A percentile compares a stretch with the other conserved stretches of the same genome.
phyloP scores from a whole-genome alignment of 306 rosid genomes.

The Trifolium subterraneum region DNA sequence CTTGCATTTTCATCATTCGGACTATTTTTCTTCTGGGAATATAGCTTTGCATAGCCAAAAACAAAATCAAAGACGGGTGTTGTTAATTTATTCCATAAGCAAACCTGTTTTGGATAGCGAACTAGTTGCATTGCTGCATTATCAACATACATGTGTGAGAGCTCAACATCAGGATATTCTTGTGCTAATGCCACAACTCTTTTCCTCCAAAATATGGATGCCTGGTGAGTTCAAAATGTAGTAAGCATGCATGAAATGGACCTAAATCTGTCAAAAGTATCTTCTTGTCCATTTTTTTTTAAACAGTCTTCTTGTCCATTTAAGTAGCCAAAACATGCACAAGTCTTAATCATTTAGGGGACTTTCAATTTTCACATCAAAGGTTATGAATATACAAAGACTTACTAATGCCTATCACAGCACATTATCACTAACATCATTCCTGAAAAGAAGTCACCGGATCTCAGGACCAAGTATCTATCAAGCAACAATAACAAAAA shows the following conservation, averaged over 20 bases:
- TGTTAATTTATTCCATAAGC: slow-evolving; percentile 36
- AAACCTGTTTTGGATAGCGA: slow-evolving; percentile 93
- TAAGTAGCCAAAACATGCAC: slow-evolving; percentile 21
- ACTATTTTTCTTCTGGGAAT: slow-evolving; percentile 18
- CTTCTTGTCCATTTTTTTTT: slow-evolving; percentile 26
- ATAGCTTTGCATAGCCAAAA: slow-evolving; percentile 19
- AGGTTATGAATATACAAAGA: slow-evolving; percentile 1
- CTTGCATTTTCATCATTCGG: slow-evolving; percentile 28
- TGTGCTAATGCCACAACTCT: slow-evolving; percentile 66
- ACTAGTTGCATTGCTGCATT: slow-evolving; percentile 94
- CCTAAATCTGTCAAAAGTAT: slow-evolving; percentile 27
- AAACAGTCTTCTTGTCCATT: slow-evolving; percentile 27
- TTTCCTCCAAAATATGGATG: slow-evolving; percentile 91
- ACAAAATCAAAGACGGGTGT: slow-evolving; percentile 39
- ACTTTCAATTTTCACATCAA: slow-evolving; percentile 9
- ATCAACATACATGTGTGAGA: slow-evolving; percentile 96
- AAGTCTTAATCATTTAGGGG: slow-evolving; percentile 10
- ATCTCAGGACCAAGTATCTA: neutral
- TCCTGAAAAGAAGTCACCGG: neutral
- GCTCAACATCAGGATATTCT: slow-evolving; percentile 90
- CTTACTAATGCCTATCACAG: neutral
- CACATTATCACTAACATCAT: neutral
- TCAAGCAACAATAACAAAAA: neutral
- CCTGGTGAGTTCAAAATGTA: slow-evolving; percentile 55
- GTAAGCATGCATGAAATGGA: slow-evolving; percentile 2